Percentiles rank a stretch among this genome's conserved stretches.
Evolutionary conservation across 2,329 filamentous ascomycete species (phyloP).

Genomic region (Metarhizium sp.): DNA sequence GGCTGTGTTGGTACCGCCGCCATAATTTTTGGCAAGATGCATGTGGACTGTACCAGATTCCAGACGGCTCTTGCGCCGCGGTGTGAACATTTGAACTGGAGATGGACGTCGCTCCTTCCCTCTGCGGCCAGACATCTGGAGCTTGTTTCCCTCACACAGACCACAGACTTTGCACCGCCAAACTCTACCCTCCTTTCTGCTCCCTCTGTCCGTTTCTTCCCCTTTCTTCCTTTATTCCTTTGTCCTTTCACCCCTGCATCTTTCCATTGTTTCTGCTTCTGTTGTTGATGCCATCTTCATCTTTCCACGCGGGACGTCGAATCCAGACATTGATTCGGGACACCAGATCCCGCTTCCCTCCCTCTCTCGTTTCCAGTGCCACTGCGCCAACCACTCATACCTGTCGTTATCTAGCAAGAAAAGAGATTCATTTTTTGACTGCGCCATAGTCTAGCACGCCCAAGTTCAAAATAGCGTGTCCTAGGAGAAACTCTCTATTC

Average conservation of each 20-base stretch:
- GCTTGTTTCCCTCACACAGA: not conserved
- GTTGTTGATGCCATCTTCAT: not conserved
- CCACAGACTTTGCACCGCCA: not conserved
- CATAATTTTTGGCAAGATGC: no score
- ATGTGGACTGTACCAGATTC: no score
- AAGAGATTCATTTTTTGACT: no score
- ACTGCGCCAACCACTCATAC: no score
- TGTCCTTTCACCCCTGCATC: not conserved
- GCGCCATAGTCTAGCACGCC: no score
- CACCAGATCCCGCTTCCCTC: not conserved
- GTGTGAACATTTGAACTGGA: not conserved
- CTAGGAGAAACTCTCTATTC: no score
- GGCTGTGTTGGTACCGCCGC: no score
- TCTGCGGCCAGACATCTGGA: not conserved
- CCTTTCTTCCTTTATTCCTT: not conserved
- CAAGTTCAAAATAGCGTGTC: no score
- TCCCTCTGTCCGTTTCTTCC: not conserved
- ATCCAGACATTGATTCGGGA: not conserved
- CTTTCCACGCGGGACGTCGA: conserved; percentile 4
- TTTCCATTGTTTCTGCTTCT: not conserved
- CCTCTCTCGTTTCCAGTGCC: not conserved
- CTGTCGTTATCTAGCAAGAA: no score
- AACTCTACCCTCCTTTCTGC: not conserved
- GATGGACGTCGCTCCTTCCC: not conserved
- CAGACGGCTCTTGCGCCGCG: no score